A percentile compares a stretch with the other conserved stretches of the same genome.
phyloP scores from a whole-genome alignment of 2,329 filamentous ascomycete genomes.

The Helotiales sp. region DNA sequence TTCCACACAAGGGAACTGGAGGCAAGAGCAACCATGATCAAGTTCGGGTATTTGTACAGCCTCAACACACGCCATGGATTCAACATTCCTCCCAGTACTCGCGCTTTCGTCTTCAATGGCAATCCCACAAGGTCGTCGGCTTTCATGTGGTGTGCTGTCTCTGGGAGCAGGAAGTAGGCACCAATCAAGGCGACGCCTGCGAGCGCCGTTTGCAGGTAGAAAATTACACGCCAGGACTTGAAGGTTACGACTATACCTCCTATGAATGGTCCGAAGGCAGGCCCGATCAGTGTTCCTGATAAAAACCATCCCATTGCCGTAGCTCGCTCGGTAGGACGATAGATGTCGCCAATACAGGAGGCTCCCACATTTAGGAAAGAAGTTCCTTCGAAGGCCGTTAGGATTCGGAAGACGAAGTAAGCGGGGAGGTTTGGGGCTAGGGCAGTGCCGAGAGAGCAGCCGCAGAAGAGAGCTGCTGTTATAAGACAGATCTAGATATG shows the following conservation, averaged over 20 bases:
- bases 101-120: slow-evolving; percentile 52
- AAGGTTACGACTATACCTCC: slow-evolving; percentile 80
- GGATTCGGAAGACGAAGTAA: slow-evolving; percentile 76
- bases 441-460: slow-evolving; percentile 73
- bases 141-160: slow-evolving; percentile 71
- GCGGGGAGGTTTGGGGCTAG: slow-evolving; percentile 71
- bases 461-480: slow-evolving; percentile 67
- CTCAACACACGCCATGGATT: slow-evolving; percentile 69
- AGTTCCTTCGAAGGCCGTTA: slow-evolving; percentile 77
- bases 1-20: slow-evolving; percentile 74
- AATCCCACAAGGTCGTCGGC: slow-evolving; percentile 65
- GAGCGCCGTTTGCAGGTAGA: slow-evolving; percentile 76
- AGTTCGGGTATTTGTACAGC: slow-evolving; percentile 71
- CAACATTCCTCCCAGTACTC: slow-evolving; percentile 64
- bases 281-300: slow-evolving; percentile 72
- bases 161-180: slow-evolving; percentile 70
- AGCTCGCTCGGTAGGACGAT: slow-evolving; percentile 69
- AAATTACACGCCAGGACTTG: slow-evolving; percentile 73
- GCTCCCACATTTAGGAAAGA: slow-evolving; percentile 75
- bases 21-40: slow-evolving; percentile 65
- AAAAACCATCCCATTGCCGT: slow-evolving; percentile 78
- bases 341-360: slow-evolving; percentile 69
- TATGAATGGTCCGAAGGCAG: slow-evolving; percentile 71
- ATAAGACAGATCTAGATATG: slow-evolving; percentile 57
- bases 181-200: slow-evolving; percentile 63